phyloP scores from a whole-genome alignment of 768 basidiomycete species.

The Mycena vitilis region DNA sequence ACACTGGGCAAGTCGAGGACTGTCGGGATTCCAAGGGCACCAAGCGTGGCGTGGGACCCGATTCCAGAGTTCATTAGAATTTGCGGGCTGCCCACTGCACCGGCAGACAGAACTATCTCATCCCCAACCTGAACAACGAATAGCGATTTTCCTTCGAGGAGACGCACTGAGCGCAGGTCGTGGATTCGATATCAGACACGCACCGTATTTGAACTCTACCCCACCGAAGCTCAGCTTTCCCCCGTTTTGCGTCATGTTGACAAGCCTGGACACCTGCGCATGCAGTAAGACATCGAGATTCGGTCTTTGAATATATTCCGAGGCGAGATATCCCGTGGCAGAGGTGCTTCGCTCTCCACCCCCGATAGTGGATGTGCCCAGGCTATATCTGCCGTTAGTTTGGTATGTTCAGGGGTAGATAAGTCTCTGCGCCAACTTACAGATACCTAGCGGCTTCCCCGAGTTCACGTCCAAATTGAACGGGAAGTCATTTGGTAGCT shows the following conservation, averaged over 20 bases:
- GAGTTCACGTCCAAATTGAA: constrained; percentile 45
- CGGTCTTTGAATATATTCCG: constrained; percentile 36
- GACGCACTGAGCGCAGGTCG: constrained; percentile 4
- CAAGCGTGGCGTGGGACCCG: constrained; percentile 14
- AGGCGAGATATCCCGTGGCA: constrained; percentile 44
- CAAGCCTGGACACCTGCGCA: constrained; percentile 38
- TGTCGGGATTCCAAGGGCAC: constrained; percentile 10
- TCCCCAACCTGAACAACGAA: constrained; percentile 38
- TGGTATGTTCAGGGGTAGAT: constrained; percentile 5
- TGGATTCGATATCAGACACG: constrained; percentile 11
- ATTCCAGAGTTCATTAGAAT: constrained; percentile 23
- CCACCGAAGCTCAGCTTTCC: constrained; percentile 20
- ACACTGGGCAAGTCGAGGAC: constrained; percentile 9
- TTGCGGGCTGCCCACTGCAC: constrained; percentile 39
- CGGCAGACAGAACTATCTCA: constrained; percentile 48
- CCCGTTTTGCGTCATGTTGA: constrained; percentile 11
- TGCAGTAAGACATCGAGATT: too few species aligned
- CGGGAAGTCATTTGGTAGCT: constrained; percentile 20
- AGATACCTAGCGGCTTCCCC: constrained; percentile 43
- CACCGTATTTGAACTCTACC: constrained; percentile 36
- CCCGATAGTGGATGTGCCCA: constrained; percentile 40
- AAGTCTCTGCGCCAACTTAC: constrained; percentile 23
- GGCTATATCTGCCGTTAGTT: constrained; percentile 32
- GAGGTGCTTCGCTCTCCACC: constrained; percentile 41
- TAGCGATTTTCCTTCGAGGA: constrained; percentile 20